Percentiles rank a stretch among this genome's conserved stretches.
Evolutionary conservation across 1,284 basidiomycete species (phyloP).

Genomic region (Athelia sp.): DNA sequence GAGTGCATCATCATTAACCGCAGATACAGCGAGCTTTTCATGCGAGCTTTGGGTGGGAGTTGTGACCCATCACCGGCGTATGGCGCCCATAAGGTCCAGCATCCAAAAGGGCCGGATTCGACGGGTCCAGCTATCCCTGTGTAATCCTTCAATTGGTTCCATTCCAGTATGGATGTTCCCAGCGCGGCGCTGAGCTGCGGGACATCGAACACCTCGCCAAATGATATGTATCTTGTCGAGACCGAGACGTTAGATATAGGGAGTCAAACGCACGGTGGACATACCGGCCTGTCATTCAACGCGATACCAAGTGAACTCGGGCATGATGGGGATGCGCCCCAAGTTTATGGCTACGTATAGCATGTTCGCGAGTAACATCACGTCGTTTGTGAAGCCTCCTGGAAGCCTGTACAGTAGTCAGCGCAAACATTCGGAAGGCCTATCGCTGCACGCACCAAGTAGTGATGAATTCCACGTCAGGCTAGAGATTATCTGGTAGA

Average conservation of each 20-base stretch:
- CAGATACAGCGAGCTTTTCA: too few species aligned
- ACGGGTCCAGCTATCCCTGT: constrained; percentile 17
- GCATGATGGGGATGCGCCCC: constrained; percentile 58
- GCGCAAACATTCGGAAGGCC: too few species aligned
- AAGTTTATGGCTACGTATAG: constrained; percentile 63
- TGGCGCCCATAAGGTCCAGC: constrained; percentile 55
- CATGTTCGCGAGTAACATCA: constrained; percentile 34
- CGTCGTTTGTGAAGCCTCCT: too few species aligned
- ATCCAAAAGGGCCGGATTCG: constrained; percentile 55
- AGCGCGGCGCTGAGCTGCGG: constrained; percentile 37
- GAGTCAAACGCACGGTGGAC: too few species aligned
- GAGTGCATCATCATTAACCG: too few species aligned
- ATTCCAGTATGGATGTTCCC: constrained; percentile 44
- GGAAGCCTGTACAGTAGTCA: too few species aligned
- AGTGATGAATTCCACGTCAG: too few species aligned
- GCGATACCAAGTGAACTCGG: constrained; percentile 10
- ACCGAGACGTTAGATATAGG: constrained; percentile 62
- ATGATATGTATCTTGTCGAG: constrained; percentile 41
- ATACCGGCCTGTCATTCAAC: too few species aligned
- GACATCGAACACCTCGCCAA: constrained; percentile 50
- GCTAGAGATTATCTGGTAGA: too few species aligned
- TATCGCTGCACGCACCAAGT: too few species aligned
- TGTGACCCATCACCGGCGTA: constrained; percentile 36
- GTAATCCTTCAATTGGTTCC: constrained; percentile 42
- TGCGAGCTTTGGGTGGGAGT: too few species aligned